These are phyloP conservation scores for Arabidopsis thaliana DNA, from an alignment of 345 rosid genomes.

Conservation along the genomic window DNA sequence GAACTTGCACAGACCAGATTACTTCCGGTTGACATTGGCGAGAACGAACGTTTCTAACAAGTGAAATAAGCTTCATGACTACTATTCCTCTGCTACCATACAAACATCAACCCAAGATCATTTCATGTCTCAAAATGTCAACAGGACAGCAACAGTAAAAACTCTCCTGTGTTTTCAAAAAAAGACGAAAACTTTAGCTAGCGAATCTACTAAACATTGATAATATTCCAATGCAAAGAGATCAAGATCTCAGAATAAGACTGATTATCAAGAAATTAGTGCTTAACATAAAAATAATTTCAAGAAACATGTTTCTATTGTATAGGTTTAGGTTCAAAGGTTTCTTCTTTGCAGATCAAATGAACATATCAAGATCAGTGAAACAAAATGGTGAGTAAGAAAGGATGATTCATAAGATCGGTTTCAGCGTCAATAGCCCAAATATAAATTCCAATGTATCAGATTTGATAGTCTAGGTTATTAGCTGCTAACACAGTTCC, in stretches of 20 bases:
- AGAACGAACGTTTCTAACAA: conserved; percentile 31
- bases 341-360: conserved; percentile 12
- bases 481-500: not conserved
- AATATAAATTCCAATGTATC: not conserved
- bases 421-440: not conserved
- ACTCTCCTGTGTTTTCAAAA: conserved; percentile 20
- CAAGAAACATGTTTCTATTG: not conserved
- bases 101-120: conserved; percentile 32
- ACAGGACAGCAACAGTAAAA: not conserved
- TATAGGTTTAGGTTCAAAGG: conserved; percentile 8
- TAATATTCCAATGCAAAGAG: not conserved
- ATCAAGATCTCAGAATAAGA: not conserved
- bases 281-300: not conserved
- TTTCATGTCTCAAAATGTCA: conserved; percentile 5
- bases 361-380: not conserved
- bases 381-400: conserved; percentile 1
- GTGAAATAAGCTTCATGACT: conserved; percentile 47
- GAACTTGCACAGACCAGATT: conserved; percentile 38
- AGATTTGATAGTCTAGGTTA: not conserved
- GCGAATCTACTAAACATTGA: not conserved
- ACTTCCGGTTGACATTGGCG: conserved; percentile 23
- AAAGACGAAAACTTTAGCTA: not conserved
- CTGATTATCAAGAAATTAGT: not conserved
- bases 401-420: conserved; percentile 13
- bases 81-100: conserved; percentile 17